These are phyloP conservation scores for Paecilomyces formosus DNA, from an alignment of 2,329 filamentous ascomycete genomes.

Conservation along the genomic window DNA sequence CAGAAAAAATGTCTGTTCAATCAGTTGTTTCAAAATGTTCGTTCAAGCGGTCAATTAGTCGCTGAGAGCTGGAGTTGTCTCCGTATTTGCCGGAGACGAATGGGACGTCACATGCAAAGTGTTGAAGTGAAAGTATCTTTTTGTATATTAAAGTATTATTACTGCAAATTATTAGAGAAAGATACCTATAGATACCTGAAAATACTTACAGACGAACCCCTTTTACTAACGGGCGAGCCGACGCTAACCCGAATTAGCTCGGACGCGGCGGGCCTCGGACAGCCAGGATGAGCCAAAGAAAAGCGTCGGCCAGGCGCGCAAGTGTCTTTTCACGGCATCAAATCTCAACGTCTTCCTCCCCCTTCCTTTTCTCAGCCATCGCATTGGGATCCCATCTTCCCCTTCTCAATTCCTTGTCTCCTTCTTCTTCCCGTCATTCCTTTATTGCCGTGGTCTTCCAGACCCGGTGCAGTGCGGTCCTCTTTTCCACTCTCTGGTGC, in stretches of 20 bases:
- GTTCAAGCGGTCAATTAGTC: background rate
- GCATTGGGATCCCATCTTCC: conserved; percentile 1
- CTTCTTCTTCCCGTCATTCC: conserved; percentile 8
- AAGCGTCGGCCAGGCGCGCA: background rate
- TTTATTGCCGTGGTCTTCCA: conserved; percentile 12
- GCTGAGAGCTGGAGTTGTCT: background rate
- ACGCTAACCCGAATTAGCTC: background rate
- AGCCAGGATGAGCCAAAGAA: background rate
- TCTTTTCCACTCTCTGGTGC: conserved; percentile 8
- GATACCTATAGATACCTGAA: background rate
- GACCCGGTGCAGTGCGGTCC: conserved; percentile 19
- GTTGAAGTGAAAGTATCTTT: background rate
- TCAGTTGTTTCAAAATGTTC: background rate
- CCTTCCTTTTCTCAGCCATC: background rate
- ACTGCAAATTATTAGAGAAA: background rate
- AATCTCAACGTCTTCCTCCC: background rate
- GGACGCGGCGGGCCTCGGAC: background rate
- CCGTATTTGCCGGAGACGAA: background rate
- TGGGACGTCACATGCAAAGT: background rate
- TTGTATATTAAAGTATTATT: background rate
- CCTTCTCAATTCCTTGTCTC: conserved; percentile 5
- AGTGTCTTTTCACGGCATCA: background rate
- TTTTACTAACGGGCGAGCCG: background rate
- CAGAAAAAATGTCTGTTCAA: background rate
- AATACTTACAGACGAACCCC: background rate